These are phyloP conservation scores for Geotrichum histeridarum DNA, from an alignment of 1,139 yeast species.

Conservation along the genomic window DNA sequence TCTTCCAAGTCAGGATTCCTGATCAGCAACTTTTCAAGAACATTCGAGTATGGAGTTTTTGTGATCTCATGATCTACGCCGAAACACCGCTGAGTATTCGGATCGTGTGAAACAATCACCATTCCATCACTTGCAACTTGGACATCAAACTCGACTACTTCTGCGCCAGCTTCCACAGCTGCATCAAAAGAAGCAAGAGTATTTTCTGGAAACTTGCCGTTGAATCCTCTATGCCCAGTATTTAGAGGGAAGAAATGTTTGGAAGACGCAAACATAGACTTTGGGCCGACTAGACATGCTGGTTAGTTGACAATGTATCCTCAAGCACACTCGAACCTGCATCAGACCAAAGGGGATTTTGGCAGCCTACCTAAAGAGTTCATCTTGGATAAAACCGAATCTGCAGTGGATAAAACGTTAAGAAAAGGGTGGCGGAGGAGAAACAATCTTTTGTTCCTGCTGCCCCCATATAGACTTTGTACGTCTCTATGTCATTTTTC, in stretches of 20 bases:
- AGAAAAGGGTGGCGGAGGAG: too few relatives aligned
- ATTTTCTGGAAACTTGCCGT: conserved; percentile 69
- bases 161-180: conserved; percentile 66
- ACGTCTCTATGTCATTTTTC: too few relatives aligned
- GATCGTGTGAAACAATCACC: conserved; percentile 73
- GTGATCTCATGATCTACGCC: conserved; percentile 41
- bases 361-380: too few relatives aligned
- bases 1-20: conserved; percentile 5
- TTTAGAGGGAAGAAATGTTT: conserved; percentile 16
- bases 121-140: conserved; percentile 71
- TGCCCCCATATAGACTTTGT: too few relatives aligned
- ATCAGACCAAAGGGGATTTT: too few relatives aligned
- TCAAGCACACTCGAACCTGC: too few relatives aligned
- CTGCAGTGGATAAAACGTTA: too few relatives aligned
- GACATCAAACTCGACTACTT: conserved; percentile 75
- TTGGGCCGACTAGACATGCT: neutral
- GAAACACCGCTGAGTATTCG: conserved; percentile 55
- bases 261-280: conserved; percentile 11
- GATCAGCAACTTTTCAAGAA: conserved; percentile 44
- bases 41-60: conserved; percentile 38
- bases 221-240: conserved; percentile 38
- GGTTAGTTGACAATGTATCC: too few relatives aligned
- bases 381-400: too few relatives aligned
- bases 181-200: conserved; percentile 67
- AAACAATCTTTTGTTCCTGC: too few relatives aligned